Base-by-base conservation (phyloP, 2,329 filamentous ascomycete species). In the Akanthomyces muscarius region DNA sequence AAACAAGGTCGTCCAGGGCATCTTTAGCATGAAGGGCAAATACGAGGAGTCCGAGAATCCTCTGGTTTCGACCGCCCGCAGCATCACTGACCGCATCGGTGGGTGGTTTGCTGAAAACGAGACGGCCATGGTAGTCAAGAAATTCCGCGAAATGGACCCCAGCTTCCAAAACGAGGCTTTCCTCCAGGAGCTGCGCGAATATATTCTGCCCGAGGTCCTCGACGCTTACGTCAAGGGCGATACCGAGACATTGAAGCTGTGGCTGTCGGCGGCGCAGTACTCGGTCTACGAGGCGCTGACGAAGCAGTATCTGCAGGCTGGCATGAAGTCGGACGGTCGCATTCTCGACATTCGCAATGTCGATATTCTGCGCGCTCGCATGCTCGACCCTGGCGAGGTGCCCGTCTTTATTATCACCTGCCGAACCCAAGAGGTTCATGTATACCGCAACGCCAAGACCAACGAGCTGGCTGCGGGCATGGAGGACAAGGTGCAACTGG, bases 41-140 rank as follows among this genome's bases (percentile, higher is more conserved):
- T 98, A 98, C 79, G 89, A 96, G 68, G 95, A 99, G 78, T 98
- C 95, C 13, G 95, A 99, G 73, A 99, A 99, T 75, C 94, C 95
- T 7, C 83, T 99, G 50, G 91, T 99, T 67, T 90, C 88, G 53
- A 98, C 94, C 0, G 95, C 93, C 1, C 89, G 95, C 73, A 92
- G 91, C 75, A 97, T 99, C 69, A 94, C 93, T 38, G 95, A 99
- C 75, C 87, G 90, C 63, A 87, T 99, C 45, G 92, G 90, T 53
- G 92, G 95, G 33, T 99, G 97, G 80, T 99, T 99, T 69, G 95
- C 95, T 66, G 95, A 99, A 77, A 99, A 98, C 75, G 95, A 99
- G 80, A 97, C 92, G 0, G 95, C 95, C 36, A 89, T 89, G 84
- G 95, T 99, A 42, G 96, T 98, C 80, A 98, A 97, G 81, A 96